Base-by-base conservation (phyloP, 208 protist species). In the Crithidia bombi region DNA sequence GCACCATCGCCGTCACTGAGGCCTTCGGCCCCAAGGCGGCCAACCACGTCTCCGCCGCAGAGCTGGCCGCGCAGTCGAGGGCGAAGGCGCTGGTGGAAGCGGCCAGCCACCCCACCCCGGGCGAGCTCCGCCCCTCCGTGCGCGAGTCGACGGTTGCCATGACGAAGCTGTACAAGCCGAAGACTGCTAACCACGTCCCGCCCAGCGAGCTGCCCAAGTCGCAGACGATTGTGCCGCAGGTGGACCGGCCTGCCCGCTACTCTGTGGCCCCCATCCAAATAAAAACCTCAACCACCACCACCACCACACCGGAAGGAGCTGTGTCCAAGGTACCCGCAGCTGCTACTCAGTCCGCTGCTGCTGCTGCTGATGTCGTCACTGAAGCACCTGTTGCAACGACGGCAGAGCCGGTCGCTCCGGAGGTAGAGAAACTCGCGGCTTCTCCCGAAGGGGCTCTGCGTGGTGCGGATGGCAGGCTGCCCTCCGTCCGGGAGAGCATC, bases 1-100 rank as follows among this genome's bases (percentile, higher is more conserved):
- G 47, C 30, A 79, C 73, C 38, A 67, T 73, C 46, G 46, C 61
- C 25, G 33, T 67, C 47, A 73, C 61, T 17, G 39, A 72, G 52
- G 21, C 30, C 33, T 63, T 68, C 39, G 70, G 70, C 41, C 70
- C 70, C 6, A 75, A 75, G 50, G 17, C 5, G 15, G 47, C 30
- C 10, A 47, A 57, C 46, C 62, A 56, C 55, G 54, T 75, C 10
- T 47, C 50, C 26, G 30, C 47, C 4, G 41, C 50, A 21, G 65
- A 52, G 50, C 54, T 57, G 25, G 47, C 64, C 36, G 47, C 64
- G 32, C 36, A 58, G 43, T 10, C 14, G 14, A 11, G 15, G 11
- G 50, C 51, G 15, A 50, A 50, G 41, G 11, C 28, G 35, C 41
- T 38, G 25, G 62, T 35, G 4, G 47, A 68, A 4, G 36, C 38